Evolutionary conservation across 2,329 filamentous ascomycete genomes (phyloP).

Genomic region (Scedosporium boydii): DNA sequence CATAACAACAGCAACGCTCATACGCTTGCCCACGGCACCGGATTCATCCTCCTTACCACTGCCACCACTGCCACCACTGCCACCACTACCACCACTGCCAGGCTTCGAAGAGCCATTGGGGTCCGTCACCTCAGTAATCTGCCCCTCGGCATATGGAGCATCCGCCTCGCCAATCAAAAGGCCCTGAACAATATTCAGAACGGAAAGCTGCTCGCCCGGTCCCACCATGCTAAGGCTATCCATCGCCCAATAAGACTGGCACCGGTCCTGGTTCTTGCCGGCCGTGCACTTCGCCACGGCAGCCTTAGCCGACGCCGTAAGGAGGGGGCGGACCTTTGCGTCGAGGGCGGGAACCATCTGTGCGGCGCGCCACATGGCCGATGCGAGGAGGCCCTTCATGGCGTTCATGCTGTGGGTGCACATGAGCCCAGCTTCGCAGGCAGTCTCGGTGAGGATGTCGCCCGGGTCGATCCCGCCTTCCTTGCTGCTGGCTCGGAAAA

Average conservation of each 20-base stretch:
- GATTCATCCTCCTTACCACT: background rate
- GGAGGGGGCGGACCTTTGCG: conserved; percentile 33
- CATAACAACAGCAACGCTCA: background rate
- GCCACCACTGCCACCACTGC: background rate
- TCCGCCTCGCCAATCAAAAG: conserved; percentile 31
- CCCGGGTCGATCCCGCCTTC: conserved; percentile 31
- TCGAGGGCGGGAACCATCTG: conserved; percentile 46
- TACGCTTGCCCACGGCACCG: background rate
- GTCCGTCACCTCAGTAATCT: background rate
- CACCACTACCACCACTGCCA: background rate
- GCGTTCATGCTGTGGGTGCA: conserved; percentile 58
- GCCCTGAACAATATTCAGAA: conserved; percentile 53
- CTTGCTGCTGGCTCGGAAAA: conserved; percentile 28
- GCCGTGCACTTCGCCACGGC: conserved; percentile 50
- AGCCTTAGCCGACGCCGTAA: conserved; percentile 43
- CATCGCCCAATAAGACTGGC: conserved; percentile 55
- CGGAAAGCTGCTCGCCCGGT: conserved; percentile 56
- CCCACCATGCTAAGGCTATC: conserved; percentile 43
- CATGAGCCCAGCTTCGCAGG: conserved; percentile 48
- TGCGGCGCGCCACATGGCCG: conserved; percentile 52
- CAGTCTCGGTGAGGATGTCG: conserved; percentile 54
- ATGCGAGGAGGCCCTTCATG: conserved; percentile 59
- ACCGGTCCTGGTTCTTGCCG: conserved; percentile 38
- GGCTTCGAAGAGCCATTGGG: background rate
- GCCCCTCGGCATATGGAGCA: background rate